Evolutionary conservation across 768 basidiomycete genomes (phyloP).

Genomic region (Porpolomopsis calyptriformis): DNA sequence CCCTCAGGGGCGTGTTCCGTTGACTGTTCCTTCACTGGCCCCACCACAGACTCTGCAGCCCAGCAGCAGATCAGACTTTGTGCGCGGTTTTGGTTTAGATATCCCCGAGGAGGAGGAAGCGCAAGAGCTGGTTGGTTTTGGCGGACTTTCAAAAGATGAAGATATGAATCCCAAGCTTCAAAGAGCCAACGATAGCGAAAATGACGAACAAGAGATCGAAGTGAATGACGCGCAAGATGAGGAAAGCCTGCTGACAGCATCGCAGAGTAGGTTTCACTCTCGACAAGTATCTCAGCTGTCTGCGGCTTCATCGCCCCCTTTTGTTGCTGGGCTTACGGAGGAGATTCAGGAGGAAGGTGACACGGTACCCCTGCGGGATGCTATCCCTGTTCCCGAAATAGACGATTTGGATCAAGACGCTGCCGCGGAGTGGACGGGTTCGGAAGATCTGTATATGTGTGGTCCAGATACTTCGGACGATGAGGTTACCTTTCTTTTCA

Average conservation of each 20-base stretch:
- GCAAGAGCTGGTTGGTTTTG: conserved; percentile 29
- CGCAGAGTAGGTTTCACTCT: conserved; percentile 48
- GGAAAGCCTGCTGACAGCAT: conserved; percentile 36
- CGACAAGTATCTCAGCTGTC: conserved; percentile 60
- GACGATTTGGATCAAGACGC: conserved; percentile 24
- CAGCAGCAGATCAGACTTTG: conserved; percentile 61
- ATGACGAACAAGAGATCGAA: conserved; percentile 14
- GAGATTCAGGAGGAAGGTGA: conserved; percentile 19
- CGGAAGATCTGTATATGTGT: conserved; percentile 52
- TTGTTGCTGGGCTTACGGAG: conserved; percentile 44
- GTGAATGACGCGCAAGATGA: conserved; percentile 14
- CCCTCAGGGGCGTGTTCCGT: conserved; percentile 45
- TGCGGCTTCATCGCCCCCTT: conserved; percentile 54
- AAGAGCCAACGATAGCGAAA: background rate
- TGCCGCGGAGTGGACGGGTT: conserved; percentile 74
- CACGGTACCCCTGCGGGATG: conserved; percentile 2
- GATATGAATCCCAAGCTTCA: conserved; percentile 1
- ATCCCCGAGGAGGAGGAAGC: conserved; percentile 66
- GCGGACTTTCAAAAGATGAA: conserved; percentile 13
- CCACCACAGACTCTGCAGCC: conserved; percentile 30
- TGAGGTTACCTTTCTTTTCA: conserved; percentile 37
- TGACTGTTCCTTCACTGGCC: conserved; percentile 34
- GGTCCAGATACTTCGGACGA: conserved; percentile 47
- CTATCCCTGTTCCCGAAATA: conserved; percentile 5
- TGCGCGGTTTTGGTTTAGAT: conserved; percentile 71